These are phyloP conservation scores for Singerocomus rubriflavus DNA, from an alignment of 1,284 basidiomycete species.

Conservation along the genomic window DNA sequence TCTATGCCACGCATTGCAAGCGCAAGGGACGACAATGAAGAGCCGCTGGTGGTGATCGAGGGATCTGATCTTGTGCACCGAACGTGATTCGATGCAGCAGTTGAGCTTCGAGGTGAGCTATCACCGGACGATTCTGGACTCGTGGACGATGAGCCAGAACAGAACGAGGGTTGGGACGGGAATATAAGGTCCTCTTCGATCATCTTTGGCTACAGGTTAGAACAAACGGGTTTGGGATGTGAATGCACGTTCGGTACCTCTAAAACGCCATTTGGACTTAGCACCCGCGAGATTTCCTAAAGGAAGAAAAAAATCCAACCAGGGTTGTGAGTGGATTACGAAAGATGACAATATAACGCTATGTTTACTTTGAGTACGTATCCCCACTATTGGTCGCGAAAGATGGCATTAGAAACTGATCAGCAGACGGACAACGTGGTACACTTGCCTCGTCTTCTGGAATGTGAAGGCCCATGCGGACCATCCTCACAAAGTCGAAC, in stretches of 20 bases:
- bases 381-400: slow-evolving; percentile 41
- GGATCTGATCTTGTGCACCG: slow-evolving; percentile 28
- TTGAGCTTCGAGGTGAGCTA: slow-evolving; percentile 30
- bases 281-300: slow-evolving; percentile 63
- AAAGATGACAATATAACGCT: slow-evolving; percentile 3
- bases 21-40: slow-evolving; percentile 24
- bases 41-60: slow-evolving; percentile 13
- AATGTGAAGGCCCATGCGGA: slow-evolving; percentile 59
- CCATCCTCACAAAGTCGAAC: slow-evolving; percentile 66
- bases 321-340: slow-evolving; percentile 13
- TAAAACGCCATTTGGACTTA: slow-evolving; percentile 57
- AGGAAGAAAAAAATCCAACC: slow-evolving; percentile 4
- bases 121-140: slow-evolving; percentile 20
- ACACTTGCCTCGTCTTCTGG: slow-evolving; percentile 64
- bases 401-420: slow-evolving; percentile 14
- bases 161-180: slow-evolving; percentile 41
- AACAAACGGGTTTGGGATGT: background rate
- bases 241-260: slow-evolving; percentile 45
- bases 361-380: slow-evolving; percentile 46
- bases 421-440: background rate
- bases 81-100: slow-evolving; percentile 20
- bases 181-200: slow-evolving; percentile 73
- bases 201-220: slow-evolving; percentile 40
- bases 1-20: slow-evolving; percentile 14
- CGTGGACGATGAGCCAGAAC: slow-evolving; percentile 8